Base-by-base conservation (phyloP, 2,329 filamentous ascomycete species). In the Zymoseptoria crescenta region DNA sequence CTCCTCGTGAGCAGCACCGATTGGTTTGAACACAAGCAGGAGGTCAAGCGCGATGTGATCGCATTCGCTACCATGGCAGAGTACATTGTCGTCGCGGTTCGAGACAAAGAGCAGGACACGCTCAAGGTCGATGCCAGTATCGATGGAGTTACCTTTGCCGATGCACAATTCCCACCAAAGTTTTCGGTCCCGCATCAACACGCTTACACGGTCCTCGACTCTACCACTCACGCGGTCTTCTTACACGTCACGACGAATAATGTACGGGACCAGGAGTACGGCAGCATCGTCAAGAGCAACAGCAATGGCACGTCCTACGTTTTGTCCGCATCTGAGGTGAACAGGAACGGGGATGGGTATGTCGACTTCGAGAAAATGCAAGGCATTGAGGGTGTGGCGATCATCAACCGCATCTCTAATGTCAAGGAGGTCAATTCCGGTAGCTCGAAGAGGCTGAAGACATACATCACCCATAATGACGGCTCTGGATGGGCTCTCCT, bases 311-410 rank as follows among this genome's bases (percentile, higher is more conserved):
- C 94, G 0, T 94, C 89, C 1, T 99, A 96, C 69, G 89, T 96
- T 10, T 78, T 96, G 64, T 95, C 89, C 73, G 80, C 94, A 24
- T 79, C 83, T 54, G 84, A 84, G 20, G 91, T 97, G 70, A 96
- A 97, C 74, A 84, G 90, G 66, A 86, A 96, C 70, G 77, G 81
- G 10, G 67, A 73, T 1, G 91, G 87, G 50, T 96, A 87, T 69
- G 93, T 96, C 51, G 94, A 99, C 72, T 99, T 96, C 74, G 94
- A 99, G 73, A 96, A 96, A 77, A 91, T 96, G 79, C 83, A 89
- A 53, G 91, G 91, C 2, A 80, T 99, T 13, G 93, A 99, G 74
- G 94, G 94, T 50, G 90, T 99, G 55, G 85, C 87, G 16, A 74
- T 99, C 64, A 89, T 91, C 70, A 99, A 99, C 69, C 78, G 89